A percentile compares a stretch with the other conserved stretches of the same genome.
These are phyloP conservation scores for Pseudisothecium myosuroides DNA, from an alignment of 225 moss, liverwort and hornwort species.

Conservation along the genomic window DNA sequence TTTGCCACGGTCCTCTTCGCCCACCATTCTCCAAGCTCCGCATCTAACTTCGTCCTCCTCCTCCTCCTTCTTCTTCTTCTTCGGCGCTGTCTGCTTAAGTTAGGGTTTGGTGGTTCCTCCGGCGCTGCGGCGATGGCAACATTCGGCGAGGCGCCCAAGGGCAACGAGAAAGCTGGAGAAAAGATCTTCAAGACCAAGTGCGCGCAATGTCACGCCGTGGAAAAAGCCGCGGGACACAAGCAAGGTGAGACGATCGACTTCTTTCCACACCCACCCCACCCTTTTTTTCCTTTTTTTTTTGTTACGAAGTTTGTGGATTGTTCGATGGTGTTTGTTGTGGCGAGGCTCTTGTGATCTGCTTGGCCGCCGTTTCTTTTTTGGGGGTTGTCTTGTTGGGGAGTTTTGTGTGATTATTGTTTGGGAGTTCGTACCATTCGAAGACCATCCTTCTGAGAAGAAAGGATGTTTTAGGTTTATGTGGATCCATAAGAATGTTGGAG, in stretches of 20 bases:
- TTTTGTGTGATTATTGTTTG: background rate
- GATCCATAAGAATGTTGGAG: background rate
- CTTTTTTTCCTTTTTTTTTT: no score
- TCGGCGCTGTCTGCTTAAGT: background rate
- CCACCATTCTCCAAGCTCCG: background rate
- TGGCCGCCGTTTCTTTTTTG: background rate
- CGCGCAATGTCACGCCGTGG: slow-evolving; percentile 67
- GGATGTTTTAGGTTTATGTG: background rate
- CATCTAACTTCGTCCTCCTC: background rate
- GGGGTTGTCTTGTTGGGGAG: background rate
- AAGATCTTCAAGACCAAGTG: slow-evolving; percentile 92
- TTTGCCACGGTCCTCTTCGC: background rate
- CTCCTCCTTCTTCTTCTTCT: background rate
- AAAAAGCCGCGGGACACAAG: slow-evolving; percentile 57
- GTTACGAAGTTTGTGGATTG: background rate
- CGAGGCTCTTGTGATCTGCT: background rate
- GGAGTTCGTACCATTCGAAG: background rate
- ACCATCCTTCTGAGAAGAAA: background rate
- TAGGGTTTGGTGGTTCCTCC: background rate
- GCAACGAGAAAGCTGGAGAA: slow-evolving; percentile 47
- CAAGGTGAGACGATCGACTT: slow-evolving; percentile 6
- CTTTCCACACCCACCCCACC: no score
- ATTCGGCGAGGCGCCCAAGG: slow-evolving; percentile 45
- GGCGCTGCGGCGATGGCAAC: slow-evolving; percentile 8
- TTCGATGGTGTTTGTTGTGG: background rate